Conservation (phyloP, 1,284 basidiomycete species). For the Rhodotorula sp. region DNA sequence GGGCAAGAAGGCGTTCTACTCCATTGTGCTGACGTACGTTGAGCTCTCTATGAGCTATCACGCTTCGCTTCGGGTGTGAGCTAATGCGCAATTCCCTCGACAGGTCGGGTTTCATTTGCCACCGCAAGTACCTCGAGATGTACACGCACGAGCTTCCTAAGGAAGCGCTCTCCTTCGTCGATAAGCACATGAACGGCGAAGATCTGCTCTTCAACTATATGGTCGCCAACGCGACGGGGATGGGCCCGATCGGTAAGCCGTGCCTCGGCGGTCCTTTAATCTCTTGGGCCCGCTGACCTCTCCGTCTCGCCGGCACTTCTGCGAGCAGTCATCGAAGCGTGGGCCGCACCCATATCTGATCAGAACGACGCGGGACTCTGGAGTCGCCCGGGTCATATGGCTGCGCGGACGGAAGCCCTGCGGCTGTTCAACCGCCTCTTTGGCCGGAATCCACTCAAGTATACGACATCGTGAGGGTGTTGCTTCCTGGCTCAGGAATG, state of each 20-base stretch:
- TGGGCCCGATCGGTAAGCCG: background rate
- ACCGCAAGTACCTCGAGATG: conserved; percentile 7
- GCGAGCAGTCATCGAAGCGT: conserved; percentile 5
- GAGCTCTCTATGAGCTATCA: background rate
- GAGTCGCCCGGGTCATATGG: conserved; percentile 7
- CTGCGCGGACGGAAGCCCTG: background rate
- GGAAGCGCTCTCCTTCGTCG: background rate
- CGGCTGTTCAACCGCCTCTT: conserved; percentile 4
- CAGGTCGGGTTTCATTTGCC: conserved; percentile 10
- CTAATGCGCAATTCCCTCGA: background rate
- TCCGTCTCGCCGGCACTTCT: background rate
- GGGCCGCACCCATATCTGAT: background rate
- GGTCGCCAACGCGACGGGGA: conserved; percentile 3
- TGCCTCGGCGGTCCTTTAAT: background rate
- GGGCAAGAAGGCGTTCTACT: conserved; percentile 4
- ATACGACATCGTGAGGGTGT: background rate
- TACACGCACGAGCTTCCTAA: background rate
- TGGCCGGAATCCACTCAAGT: conserved; percentile 6
- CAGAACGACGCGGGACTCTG: conserved; percentile 7
- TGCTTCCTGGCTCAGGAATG: background rate
- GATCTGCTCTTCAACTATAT: conserved; percentile 9
- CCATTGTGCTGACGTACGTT: conserved; percentile 1
- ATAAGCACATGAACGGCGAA: conserved; percentile 9
- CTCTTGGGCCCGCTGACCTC: background rate
- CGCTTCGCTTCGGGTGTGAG: background rate